Base-by-base conservation (phyloP, 2,329 filamentous ascomycete genomes). In the Kalmusia sp. region DNA sequence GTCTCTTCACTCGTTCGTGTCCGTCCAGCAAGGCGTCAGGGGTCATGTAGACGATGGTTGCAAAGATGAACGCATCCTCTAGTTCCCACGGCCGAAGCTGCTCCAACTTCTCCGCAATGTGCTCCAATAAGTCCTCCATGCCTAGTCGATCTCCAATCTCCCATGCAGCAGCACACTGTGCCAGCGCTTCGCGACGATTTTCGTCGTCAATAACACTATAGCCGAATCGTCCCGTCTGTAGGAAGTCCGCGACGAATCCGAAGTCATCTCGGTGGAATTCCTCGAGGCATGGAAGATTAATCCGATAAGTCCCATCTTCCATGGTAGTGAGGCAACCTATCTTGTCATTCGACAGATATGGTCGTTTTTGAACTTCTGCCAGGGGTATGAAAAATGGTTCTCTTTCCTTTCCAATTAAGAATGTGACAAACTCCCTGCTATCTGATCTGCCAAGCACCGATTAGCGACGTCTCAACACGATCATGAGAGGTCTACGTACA, bases 71-170 rank as follows among this genome's bases (percentile, higher is more conserved):
- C 0, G 64, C 43, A 6, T 62, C 57, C 4, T 25, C 49, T 9
- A 57, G 30, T 2, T 53, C 53, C 60, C 51, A 63, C 0, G 53
- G 56, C 7, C 19, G 22, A 9, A 49, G 51, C 1, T 49, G 48
- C 3, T 55, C 33, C 3, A 72, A 27, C 31, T 72, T 74, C 0
- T 54, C 25, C 1, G 61, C 50, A 6, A 72, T 60, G 17, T 62
- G 57, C 0, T 70, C 63, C 2, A 71, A 50, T 3, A 74, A 43
- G 21, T 74, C 68, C 1, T 55, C 47, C 59, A 71, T 64, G 5
- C 51, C 55, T 0, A 73, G 49, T 1, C 44, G 47, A 11, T 65
- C 57, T 0, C 60, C 70, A 1, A 60, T 47, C 0, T 44, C 34
- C 68, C 69, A 73, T 1, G 68, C 64, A 0, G 55, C 47, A 0